Conservation (phyloP, 805 yeast species). For the Pichia gijzeniarum region DNA sequence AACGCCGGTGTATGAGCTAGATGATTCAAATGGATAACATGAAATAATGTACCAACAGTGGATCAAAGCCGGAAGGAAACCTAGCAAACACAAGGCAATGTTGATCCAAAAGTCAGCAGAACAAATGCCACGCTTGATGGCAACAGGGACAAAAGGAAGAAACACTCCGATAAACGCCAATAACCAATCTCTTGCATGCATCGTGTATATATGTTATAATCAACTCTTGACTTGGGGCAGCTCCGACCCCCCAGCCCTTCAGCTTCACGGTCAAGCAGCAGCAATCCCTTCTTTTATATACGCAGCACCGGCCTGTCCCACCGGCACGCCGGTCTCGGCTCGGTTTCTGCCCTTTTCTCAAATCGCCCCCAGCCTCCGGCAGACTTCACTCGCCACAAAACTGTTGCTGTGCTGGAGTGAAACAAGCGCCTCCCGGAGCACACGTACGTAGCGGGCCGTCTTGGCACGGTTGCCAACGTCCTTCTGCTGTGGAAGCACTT, state of each 20-base stretch:
- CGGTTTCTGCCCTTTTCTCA: background rate
- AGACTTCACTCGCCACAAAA: background rate
- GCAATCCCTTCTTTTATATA: background rate
- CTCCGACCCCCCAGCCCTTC: no score
- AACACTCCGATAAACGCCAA: conserved; percentile 61
- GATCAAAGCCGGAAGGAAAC: conserved; percentile 70
- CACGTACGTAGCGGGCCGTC: background rate
- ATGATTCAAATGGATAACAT: conserved; percentile 48
- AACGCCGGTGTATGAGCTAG: conserved; percentile 25
- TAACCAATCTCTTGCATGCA: conserved; percentile 44
- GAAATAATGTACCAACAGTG: conserved; percentile 78
- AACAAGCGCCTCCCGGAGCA: background rate
- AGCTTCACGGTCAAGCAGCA: no score
- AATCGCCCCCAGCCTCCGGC: conserved; percentile 5
- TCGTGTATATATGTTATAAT: no score
- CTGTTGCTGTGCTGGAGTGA: background rate
- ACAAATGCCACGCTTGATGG: conserved; percentile 56
- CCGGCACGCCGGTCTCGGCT: background rate
- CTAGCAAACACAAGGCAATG: conserved; percentile 60
- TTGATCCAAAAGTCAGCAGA: conserved; percentile 58
- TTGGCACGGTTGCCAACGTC: background rate
- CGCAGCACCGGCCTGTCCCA: background rate
- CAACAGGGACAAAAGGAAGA: conserved; percentile 68
- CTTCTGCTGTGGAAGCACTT: background rate
- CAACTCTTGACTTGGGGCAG: no score